These are phyloP conservation scores for Myrica gale DNA, from an alignment of 306 rosid species.

Conservation along the genomic window DNA sequence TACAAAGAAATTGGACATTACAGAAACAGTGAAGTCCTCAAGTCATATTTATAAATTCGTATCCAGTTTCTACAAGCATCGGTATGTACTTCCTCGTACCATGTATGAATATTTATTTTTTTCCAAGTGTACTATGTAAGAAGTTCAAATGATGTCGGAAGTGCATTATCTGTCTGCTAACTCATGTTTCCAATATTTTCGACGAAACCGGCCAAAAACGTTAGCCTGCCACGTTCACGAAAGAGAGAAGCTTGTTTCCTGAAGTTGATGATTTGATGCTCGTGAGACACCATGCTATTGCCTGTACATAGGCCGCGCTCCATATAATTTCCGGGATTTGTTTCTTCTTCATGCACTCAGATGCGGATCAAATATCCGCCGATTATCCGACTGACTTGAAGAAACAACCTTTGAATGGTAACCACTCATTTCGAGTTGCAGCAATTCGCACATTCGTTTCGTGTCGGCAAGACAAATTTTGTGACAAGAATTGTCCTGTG, in stretches of 20 bases:
- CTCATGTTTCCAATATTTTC: neutral
- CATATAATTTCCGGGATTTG: no score
- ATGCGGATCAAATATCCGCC: no score
- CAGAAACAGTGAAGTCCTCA: constrained; percentile 7
- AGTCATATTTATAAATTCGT: constrained; percentile 5
- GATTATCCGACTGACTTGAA: no score
- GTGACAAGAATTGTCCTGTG: no score
- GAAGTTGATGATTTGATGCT: neutral
- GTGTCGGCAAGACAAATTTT: no score
- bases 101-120: no score
- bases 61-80: constrained; percentile 3
- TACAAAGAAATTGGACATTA: constrained; percentile 25
- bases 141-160: neutral
- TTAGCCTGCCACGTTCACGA: neutral
- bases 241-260: neutral
- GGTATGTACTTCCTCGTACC: neutral
- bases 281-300: no score
- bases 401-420: no score
- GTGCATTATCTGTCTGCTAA: neutral
- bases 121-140: neutral
- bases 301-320: no score
- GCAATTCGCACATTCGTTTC: no score
- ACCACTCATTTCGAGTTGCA: no score
- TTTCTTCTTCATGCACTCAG: no score
- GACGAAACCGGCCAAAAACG: neutral